A percentile compares a stretch with the other conserved stretches of the same genome.
phyloP scores from a whole-genome alignment of 2,329 filamentous ascomycete species.

The Colletotrichum brevisporum region DNA sequence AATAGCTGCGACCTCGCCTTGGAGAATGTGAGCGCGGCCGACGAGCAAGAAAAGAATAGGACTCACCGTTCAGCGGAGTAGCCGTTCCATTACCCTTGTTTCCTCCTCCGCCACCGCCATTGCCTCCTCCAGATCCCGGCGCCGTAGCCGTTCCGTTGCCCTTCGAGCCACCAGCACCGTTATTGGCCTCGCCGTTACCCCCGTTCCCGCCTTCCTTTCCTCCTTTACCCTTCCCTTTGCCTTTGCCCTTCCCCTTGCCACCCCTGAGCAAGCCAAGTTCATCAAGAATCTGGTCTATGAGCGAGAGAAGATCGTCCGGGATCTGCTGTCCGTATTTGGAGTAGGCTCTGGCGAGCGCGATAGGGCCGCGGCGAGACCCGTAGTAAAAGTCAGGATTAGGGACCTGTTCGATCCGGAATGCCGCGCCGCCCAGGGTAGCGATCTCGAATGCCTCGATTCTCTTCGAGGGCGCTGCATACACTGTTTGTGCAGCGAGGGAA shows the following conservation, averaged over 20 bases:
- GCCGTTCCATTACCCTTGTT: not conserved
- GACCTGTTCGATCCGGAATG: slow-evolving; percentile 56
- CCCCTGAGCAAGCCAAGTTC: slow-evolving; percentile 49
- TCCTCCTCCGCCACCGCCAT: not conserved
- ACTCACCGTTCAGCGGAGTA: slow-evolving; percentile 1
- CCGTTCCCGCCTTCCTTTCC: slow-evolving; percentile 15
- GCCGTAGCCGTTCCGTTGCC: slow-evolving; percentile 25
- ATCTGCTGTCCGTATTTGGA: slow-evolving; percentile 54
- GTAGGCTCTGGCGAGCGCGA: slow-evolving; percentile 56
- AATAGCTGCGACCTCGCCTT: slow-evolving; percentile 56
- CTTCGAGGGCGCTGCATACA: slow-evolving; percentile 47
- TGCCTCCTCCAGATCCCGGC: not conserved
- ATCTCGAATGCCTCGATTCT: slow-evolving; percentile 49
- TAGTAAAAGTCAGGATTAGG: slow-evolving; percentile 53
- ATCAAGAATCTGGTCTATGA: slow-evolving; percentile 51
- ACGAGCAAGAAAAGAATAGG: not conserved
- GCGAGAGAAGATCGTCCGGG: slow-evolving; percentile 50
- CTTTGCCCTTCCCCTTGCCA: slow-evolving; percentile 6
- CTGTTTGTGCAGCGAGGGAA: slow-evolving; percentile 41
- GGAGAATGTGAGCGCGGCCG: slow-evolving; percentile 38
- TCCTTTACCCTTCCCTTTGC: slow-evolving; percentile 16
- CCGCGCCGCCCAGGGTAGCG: slow-evolving; percentile 54
- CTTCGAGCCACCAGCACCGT: slow-evolving; percentile 23
- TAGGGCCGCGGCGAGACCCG: slow-evolving; percentile 51
- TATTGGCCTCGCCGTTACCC: slow-evolving; percentile 5